Conservation (phyloP, 306 rosid genomes). For the Pueraria montana region DNA sequence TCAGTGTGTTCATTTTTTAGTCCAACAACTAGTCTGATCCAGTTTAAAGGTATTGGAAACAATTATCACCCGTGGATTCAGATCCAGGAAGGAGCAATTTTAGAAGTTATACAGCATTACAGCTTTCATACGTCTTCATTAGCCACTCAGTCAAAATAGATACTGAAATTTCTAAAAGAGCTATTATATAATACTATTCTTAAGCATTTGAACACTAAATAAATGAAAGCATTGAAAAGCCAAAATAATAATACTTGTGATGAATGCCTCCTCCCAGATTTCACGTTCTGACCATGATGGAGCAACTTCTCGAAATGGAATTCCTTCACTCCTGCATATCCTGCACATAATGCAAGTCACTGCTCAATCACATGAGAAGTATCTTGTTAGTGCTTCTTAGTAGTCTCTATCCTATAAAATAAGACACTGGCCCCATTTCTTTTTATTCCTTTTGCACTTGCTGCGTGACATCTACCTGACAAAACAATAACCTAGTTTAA, state of each 20-base stretch:
- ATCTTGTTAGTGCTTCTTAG: constrained; percentile 29
- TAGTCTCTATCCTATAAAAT: constrained; percentile 30
- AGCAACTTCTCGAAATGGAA: constrained; percentile 82
- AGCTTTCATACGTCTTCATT: constrained; percentile 32
- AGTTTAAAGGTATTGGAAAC: constrained; percentile 34
- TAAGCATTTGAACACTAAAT: constrained; percentile 21
- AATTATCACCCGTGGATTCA: constrained; percentile 1
- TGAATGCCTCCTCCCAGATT: constrained; percentile 86
- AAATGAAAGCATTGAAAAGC: constrained; percentile 32
- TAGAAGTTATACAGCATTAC: constrained; percentile 25
- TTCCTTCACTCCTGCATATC: constrained; percentile 75
- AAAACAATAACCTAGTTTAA: constrained; percentile 40
- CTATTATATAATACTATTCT: neutral
- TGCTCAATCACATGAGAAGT: constrained; percentile 29
- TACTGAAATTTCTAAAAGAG: constrained; percentile 33
- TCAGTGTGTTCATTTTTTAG: neutral
- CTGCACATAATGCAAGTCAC: constrained; percentile 53
- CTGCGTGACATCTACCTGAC: constrained; percentile 20
- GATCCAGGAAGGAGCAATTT: constrained; percentile 35
- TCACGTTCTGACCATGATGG: constrained; percentile 83
- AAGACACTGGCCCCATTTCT: constrained; percentile 11
- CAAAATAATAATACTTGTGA: constrained; percentile 70
- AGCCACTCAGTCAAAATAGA: constrained; percentile 6
- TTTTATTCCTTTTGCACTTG: constrained; percentile 10
- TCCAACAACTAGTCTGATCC: neutral